phyloP scores from a whole-genome alignment of 2,329 filamentous ascomycete genomes.

The Fonsecaea multimorphosa region DNA sequence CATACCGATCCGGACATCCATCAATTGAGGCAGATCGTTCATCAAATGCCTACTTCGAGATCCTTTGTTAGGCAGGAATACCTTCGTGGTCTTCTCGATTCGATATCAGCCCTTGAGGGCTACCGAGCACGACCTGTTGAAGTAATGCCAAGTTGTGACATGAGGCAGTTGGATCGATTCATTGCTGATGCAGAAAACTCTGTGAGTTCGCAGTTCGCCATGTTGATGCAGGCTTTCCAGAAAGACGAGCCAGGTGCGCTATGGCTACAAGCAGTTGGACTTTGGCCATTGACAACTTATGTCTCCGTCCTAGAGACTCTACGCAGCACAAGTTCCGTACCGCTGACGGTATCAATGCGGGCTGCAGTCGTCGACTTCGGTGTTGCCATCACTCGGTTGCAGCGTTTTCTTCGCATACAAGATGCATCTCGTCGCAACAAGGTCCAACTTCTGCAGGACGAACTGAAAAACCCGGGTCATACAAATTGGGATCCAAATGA shows the following conservation, averaged over 20 bases:
- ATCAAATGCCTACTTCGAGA: slow-evolving; percentile 1
- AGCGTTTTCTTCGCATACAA: slow-evolving; percentile 42
- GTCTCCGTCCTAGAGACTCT: slow-evolving; percentile 11
- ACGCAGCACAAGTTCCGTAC: slow-evolving; percentile 2
- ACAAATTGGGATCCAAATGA: slow-evolving; percentile 60
- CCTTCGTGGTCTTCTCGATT: slow-evolving; percentile 9
- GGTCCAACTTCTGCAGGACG: slow-evolving; percentile 37
- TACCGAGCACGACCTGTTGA: not conserved
- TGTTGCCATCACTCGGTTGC: slow-evolving; percentile 40
- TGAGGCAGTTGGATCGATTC: slow-evolving; percentile 1
- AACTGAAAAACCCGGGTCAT: slow-evolving; percentile 60
- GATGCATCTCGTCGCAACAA: slow-evolving; percentile 15
- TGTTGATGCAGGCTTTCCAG: not conserved
- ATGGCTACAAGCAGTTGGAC: slow-evolving; percentile 10
- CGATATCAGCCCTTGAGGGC: slow-evolving; percentile 10
- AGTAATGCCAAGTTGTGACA: not conserved
- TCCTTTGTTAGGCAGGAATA: slow-evolving; percentile 23
- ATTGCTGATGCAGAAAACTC: slow-evolving; percentile 4
- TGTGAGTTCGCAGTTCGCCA: not conserved
- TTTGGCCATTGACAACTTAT: slow-evolving; percentile 16
- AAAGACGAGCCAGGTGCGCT: slow-evolving; percentile 14
- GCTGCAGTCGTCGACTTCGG: slow-evolving; percentile 39
- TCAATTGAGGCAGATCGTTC: slow-evolving; percentile 7
- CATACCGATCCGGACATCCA: slow-evolving; percentile 5
- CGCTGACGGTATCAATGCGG: slow-evolving; percentile 34